These are phyloP conservation scores for Arthroderma uncinatum DNA, from an alignment of 2,329 filamentous ascomycete species.

Conservation along the genomic window DNA sequence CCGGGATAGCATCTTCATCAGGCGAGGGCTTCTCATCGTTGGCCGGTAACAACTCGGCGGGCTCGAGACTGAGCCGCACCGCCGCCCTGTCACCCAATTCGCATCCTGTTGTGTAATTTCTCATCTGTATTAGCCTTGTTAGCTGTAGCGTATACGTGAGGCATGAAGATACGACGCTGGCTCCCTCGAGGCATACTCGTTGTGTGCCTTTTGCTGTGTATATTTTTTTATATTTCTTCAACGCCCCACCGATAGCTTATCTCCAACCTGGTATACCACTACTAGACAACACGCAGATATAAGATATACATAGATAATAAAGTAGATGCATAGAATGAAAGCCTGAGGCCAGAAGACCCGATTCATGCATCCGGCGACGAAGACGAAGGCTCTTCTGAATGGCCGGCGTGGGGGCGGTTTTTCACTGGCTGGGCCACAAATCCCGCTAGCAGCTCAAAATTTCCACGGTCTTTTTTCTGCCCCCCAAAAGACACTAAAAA, in stretches of 20 bases:
- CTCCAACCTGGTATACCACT: too few species aligned
- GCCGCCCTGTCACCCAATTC: not conserved
- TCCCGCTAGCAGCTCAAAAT: not conserved
- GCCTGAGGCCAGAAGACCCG: too few species aligned
- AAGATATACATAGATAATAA: too few species aligned
- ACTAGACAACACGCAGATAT: too few species aligned
- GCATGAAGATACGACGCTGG: not conserved
- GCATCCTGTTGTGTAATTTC: not conserved
- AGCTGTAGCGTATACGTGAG: not conserved
- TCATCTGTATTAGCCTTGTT: not conserved
- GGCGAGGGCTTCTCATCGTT: not conserved
- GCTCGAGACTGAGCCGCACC: not conserved
- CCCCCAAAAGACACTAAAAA: not conserved
- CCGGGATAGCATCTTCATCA: conserved; percentile 46
- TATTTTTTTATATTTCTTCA: not conserved
- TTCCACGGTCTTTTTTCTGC: not conserved
- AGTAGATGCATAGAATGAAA: too few species aligned
- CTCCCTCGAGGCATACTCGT: not conserved
- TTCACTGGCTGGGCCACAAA: conserved; percentile 3
- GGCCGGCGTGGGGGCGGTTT: not conserved
- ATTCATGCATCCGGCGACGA: too few species aligned
- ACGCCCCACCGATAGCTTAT: too few species aligned
- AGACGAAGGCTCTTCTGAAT: too few species aligned
- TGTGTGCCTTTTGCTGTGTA: not conserved
- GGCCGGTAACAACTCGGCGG: not conserved